phyloP scores from a whole-genome alignment of 2,329 filamentous ascomycete genomes.

The Hyphodiscus sp. region DNA sequence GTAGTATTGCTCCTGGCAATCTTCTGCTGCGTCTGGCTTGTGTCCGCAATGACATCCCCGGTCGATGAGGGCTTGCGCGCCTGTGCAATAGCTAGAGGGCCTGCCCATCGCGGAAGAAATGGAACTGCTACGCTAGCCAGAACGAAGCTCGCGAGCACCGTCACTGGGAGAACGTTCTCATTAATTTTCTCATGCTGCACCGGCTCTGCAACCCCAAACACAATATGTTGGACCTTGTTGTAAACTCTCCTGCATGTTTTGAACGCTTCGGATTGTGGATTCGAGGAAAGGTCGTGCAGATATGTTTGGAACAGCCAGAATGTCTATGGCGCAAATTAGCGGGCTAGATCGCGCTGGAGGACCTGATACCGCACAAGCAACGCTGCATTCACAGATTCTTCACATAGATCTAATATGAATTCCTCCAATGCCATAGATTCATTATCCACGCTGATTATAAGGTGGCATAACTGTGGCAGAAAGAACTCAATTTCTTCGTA shows the following conservation, averaged over 20 bases:
- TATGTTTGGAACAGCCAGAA: slow-evolving; percentile 91
- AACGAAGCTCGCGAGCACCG: slow-evolving; percentile 73
- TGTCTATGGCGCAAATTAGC: slow-evolving; percentile 46
- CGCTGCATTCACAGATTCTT: slow-evolving; percentile 80
- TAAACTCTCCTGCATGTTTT: slow-evolving; percentile 78
- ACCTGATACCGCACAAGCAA: slow-evolving; percentile 56
- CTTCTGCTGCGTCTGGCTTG: slow-evolving; percentile 44
- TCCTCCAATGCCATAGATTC: slow-evolving; percentile 89
- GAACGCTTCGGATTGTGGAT: slow-evolving; percentile 70
- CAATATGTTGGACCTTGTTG: slow-evolving; percentile 83
- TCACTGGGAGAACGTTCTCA: slow-evolving; percentile 75
- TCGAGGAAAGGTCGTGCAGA: slow-evolving; percentile 69
- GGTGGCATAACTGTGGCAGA: slow-evolving; percentile 79
- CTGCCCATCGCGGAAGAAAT: slow-evolving; percentile 69
- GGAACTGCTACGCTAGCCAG: slow-evolving; percentile 71
- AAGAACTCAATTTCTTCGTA: slow-evolving; percentile 94
- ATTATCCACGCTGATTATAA: slow-evolving; percentile 82
- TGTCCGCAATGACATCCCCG: slow-evolving; percentile 55
- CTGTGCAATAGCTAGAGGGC: slow-evolving; percentile 75
- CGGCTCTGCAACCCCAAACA: slow-evolving; percentile 70
- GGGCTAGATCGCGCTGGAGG: background rate
- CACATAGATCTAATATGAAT: slow-evolving; percentile 78
- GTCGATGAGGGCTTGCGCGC: slow-evolving; percentile 65
- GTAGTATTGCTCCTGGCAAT: slow-evolving; percentile 66
- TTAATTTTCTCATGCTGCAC: slow-evolving; percentile 68